Base-by-base conservation (phyloP, 2,329 filamentous ascomycete genomes). In the Exophiala viscosa region DNA sequence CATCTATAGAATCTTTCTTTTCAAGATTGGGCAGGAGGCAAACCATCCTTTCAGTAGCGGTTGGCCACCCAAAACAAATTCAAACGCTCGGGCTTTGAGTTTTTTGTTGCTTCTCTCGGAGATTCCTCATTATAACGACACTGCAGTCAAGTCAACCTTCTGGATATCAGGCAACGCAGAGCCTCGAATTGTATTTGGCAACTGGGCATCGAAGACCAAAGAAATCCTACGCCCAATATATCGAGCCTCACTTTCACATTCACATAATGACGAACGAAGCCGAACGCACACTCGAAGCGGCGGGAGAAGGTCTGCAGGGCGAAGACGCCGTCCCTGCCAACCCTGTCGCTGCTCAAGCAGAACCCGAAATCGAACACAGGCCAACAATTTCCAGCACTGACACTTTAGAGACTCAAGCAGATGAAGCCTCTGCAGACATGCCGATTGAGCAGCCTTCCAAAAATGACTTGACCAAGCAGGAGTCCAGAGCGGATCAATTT, bases 401-500 rank as follows among this genome's bases (percentile, higher is more conserved):
- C n/a, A n/a, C n/a, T n/a, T n/a, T n/a, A n/a, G 34, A 41, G 35
- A 39, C 49, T 15, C 39, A 49, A 5, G 53, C 45, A 34, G 32
- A 44, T 13, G 43, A 33, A 8, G 11, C n/a, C 45, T 14, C 34
- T 11, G 6, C 50, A 7, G 34, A 43, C 15, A 9, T 17, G 3
- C 32, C 34, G 3, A 17, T 18, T 39, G 51, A 55, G 31, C 39
- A 35, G 23, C 20, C 32, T 11, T 7, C 5, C 5, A 42, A 49
- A 8, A 43, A 58, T 14, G 38, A 57, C 7, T 50, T 62, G 13
- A 32, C 42, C 3, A 50, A 44, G 15, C 57, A 52, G 14, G 15
- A 46, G 7, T 73, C 71, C 1, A 67, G 70, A 59, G 69, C 70
- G 4, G 64, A 68, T 8, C 68, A 65, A 38, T 61, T 74, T 60